Base-by-base conservation (phyloP, 2,329 filamentous ascomycete genomes). In the Pleomassaria siparia region DNA sequence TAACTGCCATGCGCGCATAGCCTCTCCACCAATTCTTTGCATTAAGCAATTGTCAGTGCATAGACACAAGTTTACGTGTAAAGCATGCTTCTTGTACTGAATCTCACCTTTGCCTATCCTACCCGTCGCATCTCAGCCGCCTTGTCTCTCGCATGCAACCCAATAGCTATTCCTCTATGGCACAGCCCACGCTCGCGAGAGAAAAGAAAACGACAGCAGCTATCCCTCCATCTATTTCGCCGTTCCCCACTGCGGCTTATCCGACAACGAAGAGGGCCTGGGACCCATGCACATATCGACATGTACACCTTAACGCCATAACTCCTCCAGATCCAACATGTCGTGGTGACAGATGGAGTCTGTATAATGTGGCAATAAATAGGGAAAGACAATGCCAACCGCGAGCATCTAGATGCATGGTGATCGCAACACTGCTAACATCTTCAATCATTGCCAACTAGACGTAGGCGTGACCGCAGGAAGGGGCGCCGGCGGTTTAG, bases 181-280 rank as follows among this genome's bases (percentile, higher is more conserved):
- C 25, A 40, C 36, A 40, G 35, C 4, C 16, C 16, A 37, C 35
- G 6, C 16, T 16, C 25, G 13, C 13, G 32, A 15, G 8, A 35
- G 8, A n/a, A 15, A 16, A 10, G 24, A 32, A 37, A 51, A 44
- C 45, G 15, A 45, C 44, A 35, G 40, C 36, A 44, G 48, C 44
- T 50, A 50, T 50, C 44, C 39, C 20, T 47, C 40, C n/a, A 40
- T 25, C 11, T 15, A 37, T 15, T n/a, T 6, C 7, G 6, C 32
- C 25, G 12, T 26, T 12, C 25, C 6, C 25, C 12, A 6, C 25
- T 7, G 25, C 25, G 29, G 10, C 29, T 30, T 30, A 30, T 30
- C 5, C 12, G 32, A 35, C 9, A 10, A 32, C 25, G 16, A 35
- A 20, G 15, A 18, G 20, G 32, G 13, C n/a, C n/a, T n/a, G n/a